Evolutionary conservation across 495 filamentous ascomycete species (phyloP).

Genomic region (Neurospora africana): DNA sequence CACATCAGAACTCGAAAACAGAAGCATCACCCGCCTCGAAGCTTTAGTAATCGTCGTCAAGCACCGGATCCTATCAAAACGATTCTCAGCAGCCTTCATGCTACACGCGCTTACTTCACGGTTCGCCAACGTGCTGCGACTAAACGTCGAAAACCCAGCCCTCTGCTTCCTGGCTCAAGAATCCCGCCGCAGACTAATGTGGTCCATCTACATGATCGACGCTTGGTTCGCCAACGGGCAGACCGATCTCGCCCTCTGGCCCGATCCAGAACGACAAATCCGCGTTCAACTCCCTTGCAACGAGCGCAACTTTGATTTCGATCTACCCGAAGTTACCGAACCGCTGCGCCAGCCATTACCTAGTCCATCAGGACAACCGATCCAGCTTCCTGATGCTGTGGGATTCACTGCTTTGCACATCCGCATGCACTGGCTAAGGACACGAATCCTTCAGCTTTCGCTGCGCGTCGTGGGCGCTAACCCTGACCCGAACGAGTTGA

Average conservation of each 20-base stretch:
- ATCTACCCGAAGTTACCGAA: constrained; percentile 38
- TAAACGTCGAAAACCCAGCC: constrained; percentile 38
- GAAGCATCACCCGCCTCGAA: constrained; percentile 36
- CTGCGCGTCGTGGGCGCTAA: constrained; percentile 19
- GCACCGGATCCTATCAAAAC: constrained; percentile 36
- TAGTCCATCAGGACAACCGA: constrained; percentile 7
- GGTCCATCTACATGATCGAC: constrained; percentile 41
- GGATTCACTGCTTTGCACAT: constrained; percentile 39
- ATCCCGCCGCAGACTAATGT: constrained; percentile 41
- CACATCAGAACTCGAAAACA: constrained; percentile 33
- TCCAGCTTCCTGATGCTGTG: constrained; percentile 34
- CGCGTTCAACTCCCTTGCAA: constrained; percentile 40
- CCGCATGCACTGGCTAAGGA: constrained; percentile 37
- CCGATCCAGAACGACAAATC: constrained; percentile 30
- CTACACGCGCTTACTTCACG: constrained; percentile 35
- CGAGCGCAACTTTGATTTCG: constrained; percentile 43
- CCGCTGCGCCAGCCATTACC: constrained; percentile 26
- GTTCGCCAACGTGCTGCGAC: constrained; percentile 36
- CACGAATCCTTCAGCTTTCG: constrained; percentile 32
- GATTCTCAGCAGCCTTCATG: constrained; percentile 39
- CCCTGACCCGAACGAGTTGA: constrained; percentile 25
- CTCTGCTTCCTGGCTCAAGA: constrained; percentile 40
- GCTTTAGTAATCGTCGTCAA: constrained; percentile 39
- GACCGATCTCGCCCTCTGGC: constrained; percentile 35
- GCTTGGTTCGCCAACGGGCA: constrained; percentile 34